phyloP scores from a whole-genome alignment of 2,329 filamentous ascomycete species.

The Xylaria sp. region DNA sequence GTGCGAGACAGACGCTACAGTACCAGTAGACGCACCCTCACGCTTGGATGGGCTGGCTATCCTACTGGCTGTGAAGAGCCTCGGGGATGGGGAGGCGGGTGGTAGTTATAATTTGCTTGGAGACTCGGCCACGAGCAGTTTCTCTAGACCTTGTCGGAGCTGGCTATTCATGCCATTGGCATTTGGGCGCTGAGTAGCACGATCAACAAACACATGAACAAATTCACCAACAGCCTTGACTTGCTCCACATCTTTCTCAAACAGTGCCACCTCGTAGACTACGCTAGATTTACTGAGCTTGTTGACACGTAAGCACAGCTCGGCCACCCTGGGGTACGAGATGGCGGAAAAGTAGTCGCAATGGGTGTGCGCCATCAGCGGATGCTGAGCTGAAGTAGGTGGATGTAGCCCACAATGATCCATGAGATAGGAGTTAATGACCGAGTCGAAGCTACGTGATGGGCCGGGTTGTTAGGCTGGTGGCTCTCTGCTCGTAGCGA shows the following conservation, averaged over 20 bases:
- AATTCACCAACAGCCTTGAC: constrained; percentile 89
- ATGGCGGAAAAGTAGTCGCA: constrained; percentile 87
- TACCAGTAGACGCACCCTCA: constrained; percentile 49
- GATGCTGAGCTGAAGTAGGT: constrained; percentile 76
- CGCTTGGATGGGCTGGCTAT: not conserved
- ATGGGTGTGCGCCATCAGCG: constrained; percentile 85
- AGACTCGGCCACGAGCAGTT: constrained; percentile 56
- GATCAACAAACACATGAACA: constrained; percentile 88
- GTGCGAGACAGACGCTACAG: constrained; percentile 55
- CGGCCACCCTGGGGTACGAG: constrained; percentile 82
- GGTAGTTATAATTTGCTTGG: constrained; percentile 46
- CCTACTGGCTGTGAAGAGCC: not conserved
- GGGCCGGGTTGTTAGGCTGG: constrained; percentile 11
- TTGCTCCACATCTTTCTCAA: constrained; percentile 76
- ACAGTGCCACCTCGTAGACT: constrained; percentile 89
- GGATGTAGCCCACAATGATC: constrained; percentile 79
- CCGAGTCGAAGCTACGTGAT: constrained; percentile 77
- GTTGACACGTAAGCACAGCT: constrained; percentile 83
- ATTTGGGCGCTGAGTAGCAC: constrained; percentile 74
- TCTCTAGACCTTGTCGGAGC: constrained; percentile 69
- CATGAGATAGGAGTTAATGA: constrained; percentile 90
- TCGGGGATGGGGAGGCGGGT: not conserved
- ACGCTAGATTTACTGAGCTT: constrained; percentile 89
- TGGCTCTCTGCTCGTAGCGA: not conserved
- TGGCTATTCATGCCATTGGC: constrained; percentile 70